A percentile compares a stretch with the other conserved stretches of the same genome.
Evolutionary conservation across 768 basidiomycete species (phyloP).

Genomic region (Suillus variegatus): DNA sequence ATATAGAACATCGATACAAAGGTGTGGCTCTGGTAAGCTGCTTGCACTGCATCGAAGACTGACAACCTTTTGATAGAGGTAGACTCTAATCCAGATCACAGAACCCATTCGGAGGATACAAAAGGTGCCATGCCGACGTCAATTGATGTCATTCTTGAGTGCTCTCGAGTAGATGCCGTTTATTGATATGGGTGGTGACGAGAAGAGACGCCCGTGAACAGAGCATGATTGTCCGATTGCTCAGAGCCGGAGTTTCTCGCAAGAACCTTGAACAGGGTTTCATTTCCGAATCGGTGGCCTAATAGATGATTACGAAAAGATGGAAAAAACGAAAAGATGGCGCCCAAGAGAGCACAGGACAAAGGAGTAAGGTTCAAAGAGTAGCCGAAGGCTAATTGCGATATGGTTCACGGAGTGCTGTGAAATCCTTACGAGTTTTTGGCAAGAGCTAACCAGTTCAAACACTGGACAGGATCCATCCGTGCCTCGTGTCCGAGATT

Average conservation of each 20-base stretch:
- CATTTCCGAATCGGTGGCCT: background rate
- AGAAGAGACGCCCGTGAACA: background rate
- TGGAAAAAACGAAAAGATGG: background rate
- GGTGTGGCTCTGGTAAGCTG: background rate
- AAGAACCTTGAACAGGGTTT: background rate
- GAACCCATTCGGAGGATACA: background rate
- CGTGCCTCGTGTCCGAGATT: constrained; percentile 17
- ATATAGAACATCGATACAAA: constrained; percentile 3
- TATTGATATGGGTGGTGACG: background rate
- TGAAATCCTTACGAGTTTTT: constrained; percentile 13
- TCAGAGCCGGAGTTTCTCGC: background rate
- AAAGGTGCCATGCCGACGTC: constrained; percentile 8
- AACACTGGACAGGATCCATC: constrained; percentile 7
- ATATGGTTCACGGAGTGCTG: constrained; percentile 14
- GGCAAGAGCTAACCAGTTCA: constrained; percentile 17
- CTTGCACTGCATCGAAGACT: constrained; percentile 6
- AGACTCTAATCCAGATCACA: constrained; percentile 2
- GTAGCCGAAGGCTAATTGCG: constrained; percentile 21
- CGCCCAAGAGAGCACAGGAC: background rate
- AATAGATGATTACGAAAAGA: background rate
- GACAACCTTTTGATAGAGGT: constrained; percentile 6
- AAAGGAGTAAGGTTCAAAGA: constrained; percentile 24
- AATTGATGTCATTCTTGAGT: background rate
- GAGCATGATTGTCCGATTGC: background rate
- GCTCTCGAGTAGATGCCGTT: background rate